Evolutionary conservation across 1,284 basidiomycete species (phyloP).

Genomic region (Amylostereum areolatum): DNA sequence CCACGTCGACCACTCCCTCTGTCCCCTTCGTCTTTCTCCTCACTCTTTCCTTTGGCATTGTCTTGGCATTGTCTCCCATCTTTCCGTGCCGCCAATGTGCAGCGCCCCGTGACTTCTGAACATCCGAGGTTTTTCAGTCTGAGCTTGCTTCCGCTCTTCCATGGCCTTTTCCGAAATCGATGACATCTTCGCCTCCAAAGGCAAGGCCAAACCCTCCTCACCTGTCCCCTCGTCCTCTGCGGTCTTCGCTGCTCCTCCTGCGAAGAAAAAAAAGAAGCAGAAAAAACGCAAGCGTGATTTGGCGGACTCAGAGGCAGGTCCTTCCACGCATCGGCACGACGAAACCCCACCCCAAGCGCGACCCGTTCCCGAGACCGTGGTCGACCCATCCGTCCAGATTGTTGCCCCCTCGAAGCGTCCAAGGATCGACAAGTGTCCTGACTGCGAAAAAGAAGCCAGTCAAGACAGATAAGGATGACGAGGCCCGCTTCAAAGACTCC

Average conservation of each 20-base stretch:
- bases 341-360: slow-evolving; percentile 28
- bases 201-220: slow-evolving; percentile 25
- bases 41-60: too few relatives aligned
- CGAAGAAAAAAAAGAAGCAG: slow-evolving; percentile 35
- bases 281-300: slow-evolving; percentile 28
- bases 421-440: slow-evolving; percentile 22
- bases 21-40: too few relatives aligned
- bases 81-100: too few relatives aligned
- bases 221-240: slow-evolving; percentile 20
- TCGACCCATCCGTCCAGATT: slow-evolving; percentile 46
- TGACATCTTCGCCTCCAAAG: slow-evolving; percentile 66
- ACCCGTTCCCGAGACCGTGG: slow-evolving; percentile 48
- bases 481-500: slow-evolving; percentile 68
- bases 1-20: too few relatives aligned
- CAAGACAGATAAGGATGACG: slow-evolving; percentile 28
- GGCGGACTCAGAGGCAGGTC: slow-evolving; percentile 4
- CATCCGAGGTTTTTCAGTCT: too few relatives aligned
- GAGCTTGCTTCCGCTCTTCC: slow-evolving; percentile 12
- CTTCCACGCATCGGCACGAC: slow-evolving; percentile 11
- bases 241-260: slow-evolving; percentile 5
- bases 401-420: slow-evolving; percentile 23
- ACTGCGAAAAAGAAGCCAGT: slow-evolving; percentile 21
- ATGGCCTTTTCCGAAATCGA: slow-evolving; percentile 68
- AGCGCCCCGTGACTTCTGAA: too few relatives aligned
- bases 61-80: too few relatives aligned